Base-by-base conservation (phyloP, 2,329 filamentous ascomycete genomes). In the Clonostachys rhizophaga region DNA sequence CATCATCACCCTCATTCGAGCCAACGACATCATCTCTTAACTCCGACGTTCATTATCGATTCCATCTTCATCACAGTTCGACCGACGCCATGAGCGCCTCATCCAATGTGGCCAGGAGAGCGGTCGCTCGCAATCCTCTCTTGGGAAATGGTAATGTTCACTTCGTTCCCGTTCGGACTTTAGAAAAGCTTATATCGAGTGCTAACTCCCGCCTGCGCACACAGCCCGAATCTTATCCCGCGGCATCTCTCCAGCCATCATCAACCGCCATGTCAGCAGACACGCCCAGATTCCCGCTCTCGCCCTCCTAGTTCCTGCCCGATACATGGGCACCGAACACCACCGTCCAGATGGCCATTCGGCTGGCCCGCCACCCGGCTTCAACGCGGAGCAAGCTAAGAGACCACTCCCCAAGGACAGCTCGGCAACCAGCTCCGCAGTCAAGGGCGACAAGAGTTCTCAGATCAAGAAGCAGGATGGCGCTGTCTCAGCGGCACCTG, bases 311-410 rank as follows among this genome's bases (percentile, higher is more conserved):
- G 71, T 84, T 46, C 79, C 81, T 16, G 60, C 72, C 49, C 77
- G 82, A 59, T 65, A 66, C 56, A 69, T 83, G 56, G 73, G 76
- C 42, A 86, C 82, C 56, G 79, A 84, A 49, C 75, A 79, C 52
- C 79, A 82, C 62, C 71, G 72, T 47, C 65, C 75, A 46, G 69
- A 74, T 50, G 63, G 68, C 24, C 66, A 67, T 35, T 71, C 78
- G 45, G 74, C 77, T 47, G 84, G 80, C 43, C 91, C 90, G 41
- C 91, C 91, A 48, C 91, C 91, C 13, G 91, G 91, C 30, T 96
- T 96, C 75, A 91, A 94, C 63, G 75, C 88, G n/a, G 85, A 92
- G 60, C 78, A 90, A 71, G 91, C 91, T 55, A 92, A 91, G 79
- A 92, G 91, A 64, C 88, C 91, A 12, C 72, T 94, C 43, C 69